phyloP scores from a whole-genome alignment of 257 asterid genomes.

The Striga asiatica region DNA sequence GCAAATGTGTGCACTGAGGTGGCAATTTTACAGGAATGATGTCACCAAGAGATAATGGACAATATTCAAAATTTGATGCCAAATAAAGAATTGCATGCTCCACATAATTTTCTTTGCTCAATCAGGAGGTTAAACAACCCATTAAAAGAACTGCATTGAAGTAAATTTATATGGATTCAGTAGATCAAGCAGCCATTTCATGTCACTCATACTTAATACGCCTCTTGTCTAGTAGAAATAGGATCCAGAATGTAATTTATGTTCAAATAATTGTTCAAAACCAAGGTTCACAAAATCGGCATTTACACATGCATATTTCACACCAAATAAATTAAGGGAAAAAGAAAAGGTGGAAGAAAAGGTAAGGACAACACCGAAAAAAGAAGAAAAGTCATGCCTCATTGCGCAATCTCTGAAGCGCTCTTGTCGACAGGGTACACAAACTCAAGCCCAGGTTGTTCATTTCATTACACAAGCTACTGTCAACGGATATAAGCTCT shows the following conservation, averaged over 20 bases:
- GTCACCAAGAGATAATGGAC: no score
- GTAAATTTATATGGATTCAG: background rate
- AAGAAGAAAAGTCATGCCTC: constrained; percentile 17
- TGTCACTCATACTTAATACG: background rate
- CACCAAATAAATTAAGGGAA: background rate
- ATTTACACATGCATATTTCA: constrained; percentile 1
- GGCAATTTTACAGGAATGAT: no score
- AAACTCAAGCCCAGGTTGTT: constrained; percentile 46
- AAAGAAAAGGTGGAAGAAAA: background rate
- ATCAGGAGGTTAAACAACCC: no score
- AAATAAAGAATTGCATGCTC: no score
- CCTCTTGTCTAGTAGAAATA: background rate
- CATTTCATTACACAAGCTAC: constrained; percentile 53
- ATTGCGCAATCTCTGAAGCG: constrained; percentile 46
- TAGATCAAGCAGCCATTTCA: background rate
- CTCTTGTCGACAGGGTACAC: constrained; percentile 49
- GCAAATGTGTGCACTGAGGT: no score
- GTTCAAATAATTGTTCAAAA: background rate
- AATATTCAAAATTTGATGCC: no score
- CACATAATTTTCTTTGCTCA: no score
- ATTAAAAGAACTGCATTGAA: background rate
- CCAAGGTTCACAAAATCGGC: no score
- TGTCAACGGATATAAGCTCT: constrained; percentile 93
- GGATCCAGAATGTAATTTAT: background rate
- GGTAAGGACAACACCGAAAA: no score